These are phyloP conservation scores for Dactylorhiza incarnata DNA, from an alignment of 106 monocot genomes.

Conservation along the genomic window DNA sequence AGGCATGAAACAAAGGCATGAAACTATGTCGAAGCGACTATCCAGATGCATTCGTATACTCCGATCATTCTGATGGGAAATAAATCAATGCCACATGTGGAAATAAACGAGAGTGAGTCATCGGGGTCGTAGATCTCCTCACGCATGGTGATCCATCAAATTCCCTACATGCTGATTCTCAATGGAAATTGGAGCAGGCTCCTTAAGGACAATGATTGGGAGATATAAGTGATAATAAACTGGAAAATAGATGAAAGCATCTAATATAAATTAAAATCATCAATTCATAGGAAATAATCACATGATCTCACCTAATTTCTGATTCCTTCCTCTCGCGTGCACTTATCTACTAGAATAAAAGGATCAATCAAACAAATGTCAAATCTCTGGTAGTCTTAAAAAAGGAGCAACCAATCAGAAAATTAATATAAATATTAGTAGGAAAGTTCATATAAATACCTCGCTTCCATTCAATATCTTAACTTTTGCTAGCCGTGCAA, in stretches of 20 bases:
- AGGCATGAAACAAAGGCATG: too few species aligned
- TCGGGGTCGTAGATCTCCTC: too few species aligned
- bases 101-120: too few species aligned
- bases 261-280: not conserved
- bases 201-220: not conserved
- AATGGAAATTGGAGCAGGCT: not conserved
- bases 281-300: slow-evolving; percentile 5
- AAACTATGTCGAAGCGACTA: too few species aligned
- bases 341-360: slow-evolving; percentile 44
- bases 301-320: slow-evolving; percentile 77
- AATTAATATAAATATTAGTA: not conserved
- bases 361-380: slow-evolving; percentile 6
- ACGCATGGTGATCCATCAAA: too few species aligned
- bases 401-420: not conserved
- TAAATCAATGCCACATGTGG: too few species aligned
- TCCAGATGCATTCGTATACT: too few species aligned
- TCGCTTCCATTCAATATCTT: slow-evolving; percentile 91
- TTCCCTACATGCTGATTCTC: not conserved
- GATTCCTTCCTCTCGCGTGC: slow-evolving; percentile 81
- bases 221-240: not conserved
- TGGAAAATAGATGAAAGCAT: not conserved
- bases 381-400: not conserved
- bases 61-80: too few species aligned
- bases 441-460: slow-evolving; percentile 33
- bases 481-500: slow-evolving; percentile 83